Conservation (phyloP, 1,139 yeast species). For the Debaryomyces robertsiae region DNA sequence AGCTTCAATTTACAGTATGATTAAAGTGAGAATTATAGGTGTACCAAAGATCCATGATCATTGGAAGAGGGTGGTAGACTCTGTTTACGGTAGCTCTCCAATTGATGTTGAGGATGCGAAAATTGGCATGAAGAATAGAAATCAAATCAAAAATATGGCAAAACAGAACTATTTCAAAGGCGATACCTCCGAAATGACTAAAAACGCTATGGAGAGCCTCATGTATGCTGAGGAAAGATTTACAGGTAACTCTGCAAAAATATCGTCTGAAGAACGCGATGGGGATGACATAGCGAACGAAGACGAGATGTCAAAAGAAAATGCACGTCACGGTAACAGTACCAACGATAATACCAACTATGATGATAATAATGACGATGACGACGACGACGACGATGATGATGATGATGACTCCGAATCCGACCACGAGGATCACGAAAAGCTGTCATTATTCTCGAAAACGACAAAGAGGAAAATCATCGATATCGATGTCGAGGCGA, state of each 20-base stretch:
- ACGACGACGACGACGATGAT: conserved; percentile 6
- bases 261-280: conserved; percentile 10
- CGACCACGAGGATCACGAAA: conserved; percentile 17
- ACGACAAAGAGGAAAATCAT: conserved; percentile 13
- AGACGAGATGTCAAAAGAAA: neutral
- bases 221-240: conserved; percentile 42
- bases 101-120: conserved; percentile 37
- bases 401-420: conserved; percentile 19
- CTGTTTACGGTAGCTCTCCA: conserved; percentile 37
- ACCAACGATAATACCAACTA: conserved; percentile 3
- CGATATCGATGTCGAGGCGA: conserved; percentile 27
- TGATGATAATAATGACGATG: conserved; percentile 3
- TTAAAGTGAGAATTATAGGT: conserved; percentile 31
- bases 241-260: conserved; percentile 19
- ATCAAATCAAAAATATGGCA: conserved; percentile 28
- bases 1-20: conserved; percentile 40
- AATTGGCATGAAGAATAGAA: conserved; percentile 35
- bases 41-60: conserved; percentile 30
- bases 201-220: conserved; percentile 40
- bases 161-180: conserved; percentile 45
- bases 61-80: conserved; percentile 37
- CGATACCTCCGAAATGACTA: conserved; percentile 44
- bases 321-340: conserved; percentile 12
- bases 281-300: conserved; percentile 19
- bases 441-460: conserved; percentile 13